Base-by-base conservation (phyloP, 352 stramenopile genomes). In the Phytophthora quininea region DNA sequence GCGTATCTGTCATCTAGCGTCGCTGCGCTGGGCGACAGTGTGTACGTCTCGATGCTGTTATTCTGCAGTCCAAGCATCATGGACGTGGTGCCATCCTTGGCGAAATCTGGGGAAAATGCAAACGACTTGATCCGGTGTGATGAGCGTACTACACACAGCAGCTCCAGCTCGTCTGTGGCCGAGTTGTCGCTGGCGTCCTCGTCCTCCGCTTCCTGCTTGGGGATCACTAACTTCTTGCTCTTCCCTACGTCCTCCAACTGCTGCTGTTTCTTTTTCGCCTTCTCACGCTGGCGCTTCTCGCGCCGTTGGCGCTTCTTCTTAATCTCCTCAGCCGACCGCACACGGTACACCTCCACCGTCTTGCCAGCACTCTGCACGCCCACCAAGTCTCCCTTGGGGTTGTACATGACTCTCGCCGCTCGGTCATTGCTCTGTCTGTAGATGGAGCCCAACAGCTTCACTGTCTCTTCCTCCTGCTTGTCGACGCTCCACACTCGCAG, bases 291-390 rank as follows among this genome's bases (percentile, higher is more conserved):
- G 35, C 93, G 88, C 69, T 97, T 95, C 42, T 96, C 76, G 6
- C 90, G 84, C 67, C 93, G 88, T 71, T 97, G 92, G 40, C 84
- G 87, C 74, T 97, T 98, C 80, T 98, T 98, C 75, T 92, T 94
- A 27, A 94, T 94, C 69, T 98, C 89, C 8, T 91, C 82, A 4
- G 76, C 65, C 4, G 79, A 88, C 1, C 93, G 90, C 37, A 98
- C 59, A 31, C 86, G 86, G 72, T 97, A 98, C 15, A 98, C 73
- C 70, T 98, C 91, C 27, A 98, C 76, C n/a, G 82, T 92, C 73
- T 97, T 97, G 11, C 92, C 91, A 14, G 84, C 79, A 53, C 84
- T 90, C 71, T 94, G 86, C 19, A 90, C 83, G 37, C 85, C 89
- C 24, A 96, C 70, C 31, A 95, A 66, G 52, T 90, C 81, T 42